A percentile compares a stretch with the other conserved stretches of the same genome.
Conservation (phyloP, 768 basidiomycete genomes). For the Auricularia auricula-judae region DNA sequence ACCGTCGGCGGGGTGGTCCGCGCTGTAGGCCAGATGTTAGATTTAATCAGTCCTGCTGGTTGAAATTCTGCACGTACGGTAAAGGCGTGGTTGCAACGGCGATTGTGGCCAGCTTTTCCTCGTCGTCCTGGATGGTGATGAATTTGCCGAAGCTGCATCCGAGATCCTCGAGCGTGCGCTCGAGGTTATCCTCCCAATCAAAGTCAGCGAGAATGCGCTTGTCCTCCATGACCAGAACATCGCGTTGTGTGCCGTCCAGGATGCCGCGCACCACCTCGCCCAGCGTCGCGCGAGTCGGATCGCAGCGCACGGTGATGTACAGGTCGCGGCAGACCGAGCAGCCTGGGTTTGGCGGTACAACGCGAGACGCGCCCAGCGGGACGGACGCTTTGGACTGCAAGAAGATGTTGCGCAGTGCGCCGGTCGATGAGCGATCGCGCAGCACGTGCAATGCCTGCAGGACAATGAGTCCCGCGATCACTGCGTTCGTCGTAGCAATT, state of each 20-base stretch:
- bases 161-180: slow-evolving; percentile 69
- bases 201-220: slow-evolving; percentile 81
- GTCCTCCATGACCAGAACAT: slow-evolving; percentile 80
- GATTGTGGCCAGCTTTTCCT: slow-evolving; percentile 62
- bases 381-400: slow-evolving; percentile 66
- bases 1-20: slow-evolving; percentile 41
- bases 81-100: slow-evolving; percentile 55
- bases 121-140: slow-evolving; percentile 81
- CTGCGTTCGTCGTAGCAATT: slow-evolving; percentile 97
- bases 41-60: background rate
- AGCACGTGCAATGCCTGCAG: slow-evolving; percentile 84
- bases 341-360: slow-evolving; percentile 57
- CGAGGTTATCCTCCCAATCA: slow-evolving; percentile 86
- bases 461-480: slow-evolving; percentile 90
- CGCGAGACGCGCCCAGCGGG: slow-evolving; percentile 59
- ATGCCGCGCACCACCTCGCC: slow-evolving; percentile 62
- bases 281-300: slow-evolving; percentile 56
- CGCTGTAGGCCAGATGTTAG: slow-evolving; percentile 24
- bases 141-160: slow-evolving; percentile 78
- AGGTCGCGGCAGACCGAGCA: slow-evolving; percentile 85
- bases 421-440: slow-evolving; percentile 38
- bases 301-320: slow-evolving; percentile 65
- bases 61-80: slow-evolving; percentile 42
- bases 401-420: slow-evolving; percentile 59
- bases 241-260: slow-evolving; percentile 44